Percentiles rank a stretch among this genome's conserved stretches.
Conservation (phyloP, 202 grass and related monocot species). For the Eragrostis tef region DNA sequence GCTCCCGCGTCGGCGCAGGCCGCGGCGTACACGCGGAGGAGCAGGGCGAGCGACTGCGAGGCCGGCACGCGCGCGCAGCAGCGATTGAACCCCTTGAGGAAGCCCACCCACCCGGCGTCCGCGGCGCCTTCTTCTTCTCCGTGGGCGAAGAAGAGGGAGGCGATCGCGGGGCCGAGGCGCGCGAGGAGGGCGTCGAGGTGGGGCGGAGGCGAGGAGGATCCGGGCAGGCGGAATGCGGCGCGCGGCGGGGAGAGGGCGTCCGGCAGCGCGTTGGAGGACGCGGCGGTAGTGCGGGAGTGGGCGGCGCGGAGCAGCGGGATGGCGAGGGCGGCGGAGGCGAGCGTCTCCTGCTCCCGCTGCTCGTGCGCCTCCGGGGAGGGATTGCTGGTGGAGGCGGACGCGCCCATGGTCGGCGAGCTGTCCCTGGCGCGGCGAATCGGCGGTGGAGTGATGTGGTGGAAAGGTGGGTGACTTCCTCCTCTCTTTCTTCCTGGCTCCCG, state of each 20-base stretch:
- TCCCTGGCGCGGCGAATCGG: slow-evolving; percentile 13
- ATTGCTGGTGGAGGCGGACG: slow-evolving; percentile 57
- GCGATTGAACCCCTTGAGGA: slow-evolving; percentile 74
- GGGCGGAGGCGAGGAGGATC: slow-evolving; percentile 15
- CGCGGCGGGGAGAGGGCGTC: slow-evolving; percentile 49
- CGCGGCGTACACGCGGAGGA: slow-evolving; percentile 64
- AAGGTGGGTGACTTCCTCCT: background rate
- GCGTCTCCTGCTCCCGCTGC: slow-evolving; percentile 72
- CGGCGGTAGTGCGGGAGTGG: slow-evolving; percentile 63
- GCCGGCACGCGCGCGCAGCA: slow-evolving; percentile 70
- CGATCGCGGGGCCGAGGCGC: slow-evolving; percentile 55
- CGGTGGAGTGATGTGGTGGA: slow-evolving; percentile 14
- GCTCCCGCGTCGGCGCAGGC: slow-evolving; percentile 46
- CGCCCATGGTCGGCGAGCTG: slow-evolving; percentile 58
- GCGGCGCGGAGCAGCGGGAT: slow-evolving; percentile 62
- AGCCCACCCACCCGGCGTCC: slow-evolving; percentile 55
- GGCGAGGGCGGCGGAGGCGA: slow-evolving; percentile 64
- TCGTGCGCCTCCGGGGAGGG: slow-evolving; percentile 45
- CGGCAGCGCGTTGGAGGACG: slow-evolving; percentile 24
- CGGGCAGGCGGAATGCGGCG: slow-evolving; percentile 43
- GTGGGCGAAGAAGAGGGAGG: slow-evolving; percentile 62
- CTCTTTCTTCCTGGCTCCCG: background rate
- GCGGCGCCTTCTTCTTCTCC: background rate
- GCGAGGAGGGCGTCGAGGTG: slow-evolving; percentile 55
- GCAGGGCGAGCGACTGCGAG: slow-evolving; percentile 59